Conservation (phyloP, 345 rosid genomes). For the Erysimum cheiranthoides region DNA sequence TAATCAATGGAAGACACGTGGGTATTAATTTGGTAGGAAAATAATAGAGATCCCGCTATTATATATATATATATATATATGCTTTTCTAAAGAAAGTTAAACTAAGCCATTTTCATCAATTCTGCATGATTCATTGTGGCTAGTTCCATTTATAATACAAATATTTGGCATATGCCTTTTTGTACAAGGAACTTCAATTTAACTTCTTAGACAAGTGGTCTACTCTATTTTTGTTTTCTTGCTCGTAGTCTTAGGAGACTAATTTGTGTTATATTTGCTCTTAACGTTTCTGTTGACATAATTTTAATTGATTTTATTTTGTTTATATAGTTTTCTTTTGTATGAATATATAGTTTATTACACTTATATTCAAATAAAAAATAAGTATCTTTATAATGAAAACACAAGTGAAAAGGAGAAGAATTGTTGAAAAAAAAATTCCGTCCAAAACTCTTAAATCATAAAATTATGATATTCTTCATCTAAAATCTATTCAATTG, state of each 20-base stretch:
- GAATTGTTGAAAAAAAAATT: too few species aligned
- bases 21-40: slow-evolving; percentile 30
- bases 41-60: slow-evolving; percentile 31
- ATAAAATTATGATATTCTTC: background rate
- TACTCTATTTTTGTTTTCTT: slow-evolving; percentile 18
- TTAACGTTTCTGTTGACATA: background rate
- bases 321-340: too few species aligned
- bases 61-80: background rate
- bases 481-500: background rate
- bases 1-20: slow-evolving; percentile 37
- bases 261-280: slow-evolving; percentile 1
- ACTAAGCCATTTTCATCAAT: slow-evolving; percentile 28
- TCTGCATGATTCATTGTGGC: slow-evolving; percentile 25
- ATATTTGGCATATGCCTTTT: slow-evolving; percentile 33
- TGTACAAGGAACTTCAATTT: slow-evolving; percentile 16
- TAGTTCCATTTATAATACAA: slow-evolving; percentile 30
- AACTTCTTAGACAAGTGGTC: slow-evolving; percentile 16
- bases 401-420: background rate
- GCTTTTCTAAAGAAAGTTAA: slow-evolving; percentile 16
- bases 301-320: background rate
- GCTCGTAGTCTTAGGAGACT: slow-evolving; percentile 2
- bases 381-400: background rate
- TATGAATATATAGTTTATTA: background rate
- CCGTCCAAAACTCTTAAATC: background rate
- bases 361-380: background rate